Base-by-base conservation (phyloP, 2,329 filamentous ascomycete species). In the Paraphaeosphaeria sporulosa region DNA sequence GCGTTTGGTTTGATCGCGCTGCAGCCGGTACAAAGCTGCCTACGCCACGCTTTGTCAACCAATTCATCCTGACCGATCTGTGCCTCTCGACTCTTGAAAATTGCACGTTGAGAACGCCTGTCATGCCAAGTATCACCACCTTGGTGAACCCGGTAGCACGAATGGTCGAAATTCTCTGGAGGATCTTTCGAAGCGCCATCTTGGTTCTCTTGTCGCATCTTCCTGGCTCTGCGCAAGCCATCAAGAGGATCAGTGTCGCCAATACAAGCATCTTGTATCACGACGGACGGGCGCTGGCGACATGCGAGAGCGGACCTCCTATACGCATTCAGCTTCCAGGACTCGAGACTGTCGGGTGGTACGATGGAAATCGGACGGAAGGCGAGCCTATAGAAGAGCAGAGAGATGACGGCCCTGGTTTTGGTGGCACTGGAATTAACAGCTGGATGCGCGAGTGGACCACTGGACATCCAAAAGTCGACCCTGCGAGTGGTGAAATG, bases 341-440 rank as follows among this genome's bases (percentile, higher is more conserved):
- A 0, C 74, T 92, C 23, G 85, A 90, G 63, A 92, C 89, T 0
- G 81, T 91, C 8, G 89, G 89, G 43, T 92, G 90, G 89, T 92
- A 85, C 74, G 83, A 90, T 68, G 89, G 89, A 7, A 77, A 79
- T 1, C 75, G 66, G 17, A 85, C 85, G 19, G 87, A 90, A 59
- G 81, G 81, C 17, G 76, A 88, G 80, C 40, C 81, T 40, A 13
- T 36, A 34, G 64, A 21, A 54, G 58, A 66, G 46, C 58, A 62
- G 44, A 48, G 70, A 54, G 61, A 75, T 44, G 25, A 51, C 4
- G 43, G 53, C 8, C 57, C 59, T 19, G 55, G 62, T 3, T 86
- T 89, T 64, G 86, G 87, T 4, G 87, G 86, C 8, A 71, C 80
- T 0, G 86, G 87, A 0, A 62, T 85, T 2, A 70, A 88, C 25